Conservation (phyloP, 345 rosid genomes). For the Cardamine chenopodiifolia region DNA sequence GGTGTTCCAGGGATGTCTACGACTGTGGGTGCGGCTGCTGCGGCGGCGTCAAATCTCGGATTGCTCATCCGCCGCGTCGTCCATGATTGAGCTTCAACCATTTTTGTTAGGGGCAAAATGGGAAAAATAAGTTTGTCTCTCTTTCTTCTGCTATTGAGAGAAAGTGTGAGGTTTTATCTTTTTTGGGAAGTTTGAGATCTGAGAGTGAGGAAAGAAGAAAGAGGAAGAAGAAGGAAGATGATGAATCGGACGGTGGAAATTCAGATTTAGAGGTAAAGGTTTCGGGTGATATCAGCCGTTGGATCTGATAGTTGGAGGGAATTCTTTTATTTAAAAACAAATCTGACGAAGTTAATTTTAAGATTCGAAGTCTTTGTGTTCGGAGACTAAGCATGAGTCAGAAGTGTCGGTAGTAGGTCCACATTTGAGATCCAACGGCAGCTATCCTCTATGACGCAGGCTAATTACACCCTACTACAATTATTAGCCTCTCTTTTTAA, state of each 20-base stretch:
- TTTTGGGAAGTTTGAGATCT: slow-evolving; percentile 46
- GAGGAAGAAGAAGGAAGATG: slow-evolving; percentile 14
- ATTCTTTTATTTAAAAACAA: slow-evolving; percentile 5
- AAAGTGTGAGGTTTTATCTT: background rate
- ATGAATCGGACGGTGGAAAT: slow-evolving; percentile 55
- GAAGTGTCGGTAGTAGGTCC: slow-evolving; percentile 51
- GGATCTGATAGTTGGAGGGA: slow-evolving; percentile 52
- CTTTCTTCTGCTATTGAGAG: slow-evolving; percentile 36
- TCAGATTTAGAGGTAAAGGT: slow-evolving; percentile 51
- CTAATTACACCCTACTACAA: background rate
- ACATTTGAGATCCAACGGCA: slow-evolving; percentile 35
- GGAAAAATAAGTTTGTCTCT: slow-evolving; percentile 17
- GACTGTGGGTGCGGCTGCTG: slow-evolving; percentile 46
- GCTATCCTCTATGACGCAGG: slow-evolving; percentile 38
- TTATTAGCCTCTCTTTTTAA: slow-evolving; percentile 24
- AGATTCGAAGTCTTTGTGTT: slow-evolving; percentile 44
- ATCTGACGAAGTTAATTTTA: slow-evolving; percentile 20
- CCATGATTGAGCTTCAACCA: slow-evolving; percentile 99
- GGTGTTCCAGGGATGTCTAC: slow-evolving; percentile 92
- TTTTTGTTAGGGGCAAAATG: slow-evolving; percentile 36
- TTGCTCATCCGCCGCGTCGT: slow-evolving; percentile 98
- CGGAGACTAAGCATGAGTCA: slow-evolving; percentile 40
- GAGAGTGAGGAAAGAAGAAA: slow-evolving; percentile 32
- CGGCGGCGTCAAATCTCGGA: slow-evolving; percentile 64
- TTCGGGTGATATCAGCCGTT: slow-evolving; percentile 42